These are phyloP conservation scores for Leccinum pellstonianum DNA, from an alignment of 768 basidiomycete species.

Conservation along the genomic window DNA sequence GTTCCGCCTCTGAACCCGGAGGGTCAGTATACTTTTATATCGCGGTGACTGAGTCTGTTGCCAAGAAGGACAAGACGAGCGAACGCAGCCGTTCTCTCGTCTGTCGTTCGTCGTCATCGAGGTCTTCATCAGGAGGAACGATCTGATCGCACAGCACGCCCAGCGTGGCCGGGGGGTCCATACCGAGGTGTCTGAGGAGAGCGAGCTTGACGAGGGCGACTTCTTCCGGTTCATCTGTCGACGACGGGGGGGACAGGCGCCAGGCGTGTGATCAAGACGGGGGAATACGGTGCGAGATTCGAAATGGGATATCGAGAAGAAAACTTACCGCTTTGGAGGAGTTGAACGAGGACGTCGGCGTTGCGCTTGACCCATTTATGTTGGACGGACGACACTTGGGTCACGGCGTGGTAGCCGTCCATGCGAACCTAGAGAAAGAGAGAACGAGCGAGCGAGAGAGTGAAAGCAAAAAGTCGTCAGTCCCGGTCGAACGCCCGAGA, in stretches of 20 bases:
- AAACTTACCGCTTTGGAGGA: slow-evolving; percentile 68
- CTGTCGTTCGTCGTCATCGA: slow-evolving; percentile 57
- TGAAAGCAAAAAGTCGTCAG: slow-evolving; percentile 1
- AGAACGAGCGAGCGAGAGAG: neutral
- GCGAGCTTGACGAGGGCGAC: slow-evolving; percentile 59
- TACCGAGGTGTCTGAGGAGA: slow-evolving; percentile 58
- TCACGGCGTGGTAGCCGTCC: slow-evolving; percentile 64
- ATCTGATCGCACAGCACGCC: slow-evolving; percentile 72
- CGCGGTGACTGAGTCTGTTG: slow-evolving; percentile 46
- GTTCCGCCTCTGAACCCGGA: slow-evolving; percentile 45
- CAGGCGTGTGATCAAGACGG: slow-evolving; percentile 21
- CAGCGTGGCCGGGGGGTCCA: slow-evolving; percentile 60
- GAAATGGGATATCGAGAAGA: neutral
- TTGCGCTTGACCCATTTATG: slow-evolving; percentile 66
- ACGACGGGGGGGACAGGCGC: slow-evolving; percentile 15
- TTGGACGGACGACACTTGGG: slow-evolving; percentile 46
- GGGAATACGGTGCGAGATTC: slow-evolving; percentile 5
- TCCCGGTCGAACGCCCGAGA: slow-evolving; percentile 5
- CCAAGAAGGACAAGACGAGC: slow-evolving; percentile 60
- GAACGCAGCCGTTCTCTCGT: slow-evolving; percentile 57
- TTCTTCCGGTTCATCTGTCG: slow-evolving; percentile 63
- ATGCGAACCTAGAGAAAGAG: slow-evolving; percentile 53
- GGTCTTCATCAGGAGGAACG: slow-evolving; percentile 45
- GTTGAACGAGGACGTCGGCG: slow-evolving; percentile 71
- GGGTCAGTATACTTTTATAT: slow-evolving; percentile 46